Evolutionary conservation across 768 basidiomycete genomes (phyloP), one percentile per base, ranked within the genome.

Genomic region (Harrya chromipes): DNA sequence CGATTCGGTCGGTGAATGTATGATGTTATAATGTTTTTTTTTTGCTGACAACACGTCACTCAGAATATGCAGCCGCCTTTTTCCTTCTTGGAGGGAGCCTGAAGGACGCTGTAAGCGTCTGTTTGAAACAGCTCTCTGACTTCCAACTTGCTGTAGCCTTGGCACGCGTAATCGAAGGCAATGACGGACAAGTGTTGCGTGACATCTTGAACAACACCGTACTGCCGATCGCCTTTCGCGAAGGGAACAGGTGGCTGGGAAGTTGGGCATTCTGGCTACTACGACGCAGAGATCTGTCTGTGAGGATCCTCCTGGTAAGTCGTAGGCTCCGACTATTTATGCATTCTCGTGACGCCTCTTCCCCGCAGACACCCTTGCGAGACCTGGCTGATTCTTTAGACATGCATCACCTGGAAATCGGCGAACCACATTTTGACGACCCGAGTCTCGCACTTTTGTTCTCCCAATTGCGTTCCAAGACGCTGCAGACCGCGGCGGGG

Each of bases 21-120:
- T 20, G 16, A n/a, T 26, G 26, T 38, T 7, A 17, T 23, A 12
- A 20, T 21, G n/a, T 43, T 42, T 24, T 4, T 9, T 8, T 27
- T 8, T 36, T 37, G 24, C 37, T 63, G 23, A 56, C 45, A 23
- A 21, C 26, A 20, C 16, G 48, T 8, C 17, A n/a, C 17, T 12
- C 63, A 97, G 97, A 93, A 64, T 98, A 97, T 62, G 94, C 97
- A n/a, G 94, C 94, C 0, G 94, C 94, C 1, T 99, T 99, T 72
- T 99, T 99, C 74, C 75, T 99, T 36, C 80, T 99, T 0, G 95
- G 92, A 8, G 86, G 84, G 20, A 83, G 85, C 37, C 70, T 95
- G 31, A 90, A 87, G 67, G 97, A 98, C 56, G 94, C 95, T 3
- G 88, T 94, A 27, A 88, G 82, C 56, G 87, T 99, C 17, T 94